Conservation (phyloP, 345 rosid species). For the Aurinia saxatilis region DNA sequence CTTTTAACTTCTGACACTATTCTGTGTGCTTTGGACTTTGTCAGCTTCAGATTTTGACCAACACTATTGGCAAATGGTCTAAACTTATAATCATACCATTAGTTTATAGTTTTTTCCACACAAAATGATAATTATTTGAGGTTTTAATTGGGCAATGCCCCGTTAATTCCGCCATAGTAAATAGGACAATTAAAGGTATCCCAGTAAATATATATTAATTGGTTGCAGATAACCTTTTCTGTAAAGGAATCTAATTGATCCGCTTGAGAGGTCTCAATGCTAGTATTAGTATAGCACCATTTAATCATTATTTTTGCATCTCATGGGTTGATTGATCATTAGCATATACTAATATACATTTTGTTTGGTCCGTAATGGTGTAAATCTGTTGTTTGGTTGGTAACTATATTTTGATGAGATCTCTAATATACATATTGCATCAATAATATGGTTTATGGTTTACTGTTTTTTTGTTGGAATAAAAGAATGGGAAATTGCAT, state of each 20-base stretch:
- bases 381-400: conserved; percentile 1
- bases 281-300: neutral
- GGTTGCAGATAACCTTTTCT: neutral
- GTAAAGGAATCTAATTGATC: neutral
- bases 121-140: neutral
- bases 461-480: no score
- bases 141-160: conserved; percentile 5
- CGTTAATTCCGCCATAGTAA: neutral
- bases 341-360: neutral
- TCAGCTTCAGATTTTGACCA: conserved; percentile 28
- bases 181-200: neutral
- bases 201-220: neutral
- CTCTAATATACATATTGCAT: neutral
- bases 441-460: neutral
- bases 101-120: neutral
- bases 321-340: neutral
- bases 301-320: neutral
- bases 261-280: neutral
- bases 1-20: conserved; percentile 20
- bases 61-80: conserved; percentile 10
- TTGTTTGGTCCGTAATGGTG: neutral
- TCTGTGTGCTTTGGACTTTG: conserved; percentile 22
- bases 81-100: neutral
- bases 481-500: no score
- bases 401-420: conserved; percentile 3